Evolutionary conservation across 2,329 filamentous ascomycete species (phyloP), one percentile per base, ranked within the genome.

Genomic region (Claviceps quebecensis): DNA sequence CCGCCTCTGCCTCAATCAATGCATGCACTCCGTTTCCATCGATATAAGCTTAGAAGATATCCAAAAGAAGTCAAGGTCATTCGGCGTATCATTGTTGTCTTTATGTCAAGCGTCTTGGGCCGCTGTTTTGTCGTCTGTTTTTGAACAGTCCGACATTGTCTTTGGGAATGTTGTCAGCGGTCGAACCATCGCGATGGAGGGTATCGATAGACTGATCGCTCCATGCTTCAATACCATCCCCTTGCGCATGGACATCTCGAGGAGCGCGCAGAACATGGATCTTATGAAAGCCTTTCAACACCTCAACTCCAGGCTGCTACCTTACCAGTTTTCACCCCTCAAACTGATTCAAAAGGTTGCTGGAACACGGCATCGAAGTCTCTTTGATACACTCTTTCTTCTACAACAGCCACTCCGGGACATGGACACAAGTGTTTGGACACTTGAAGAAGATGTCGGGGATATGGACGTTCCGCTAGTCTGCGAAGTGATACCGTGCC

Each of bases 141-240:
- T 81, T 2, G 63, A 72, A 1, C 69, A 70, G 5, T 63, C 69
- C 0, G 89, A 95, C 59, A 60, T 95, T 5, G 93, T 87, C 63
- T 95, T 96, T 60, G 90, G 91, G 0, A 93, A 87, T 58, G 83
- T 96, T 2, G 76, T 91, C 52, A 90, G 81, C 60, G 89, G 90
- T 1, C 80, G 90, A 7, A 83, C 81, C 0, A 62, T 87, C 9
- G 68, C 78, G 0, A 64, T 90, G 2, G 75, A 84, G 5, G 77
- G 76, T 0, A 71, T 91, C 11, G 81, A 90, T 39, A 71, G 74
- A 4, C 75, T 95, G 5, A 78, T 94, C n/a, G 88, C 87, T 0
- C 90, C 90, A 0, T 95, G 88, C 63, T 95, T 96, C 72, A 96
- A 95, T 61, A 95, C 90, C 0, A 67, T 95, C 13, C 88, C 90